Conservation (phyloP, 2,329 filamentous ascomycete species). For the Elsinoe australis region DNA sequence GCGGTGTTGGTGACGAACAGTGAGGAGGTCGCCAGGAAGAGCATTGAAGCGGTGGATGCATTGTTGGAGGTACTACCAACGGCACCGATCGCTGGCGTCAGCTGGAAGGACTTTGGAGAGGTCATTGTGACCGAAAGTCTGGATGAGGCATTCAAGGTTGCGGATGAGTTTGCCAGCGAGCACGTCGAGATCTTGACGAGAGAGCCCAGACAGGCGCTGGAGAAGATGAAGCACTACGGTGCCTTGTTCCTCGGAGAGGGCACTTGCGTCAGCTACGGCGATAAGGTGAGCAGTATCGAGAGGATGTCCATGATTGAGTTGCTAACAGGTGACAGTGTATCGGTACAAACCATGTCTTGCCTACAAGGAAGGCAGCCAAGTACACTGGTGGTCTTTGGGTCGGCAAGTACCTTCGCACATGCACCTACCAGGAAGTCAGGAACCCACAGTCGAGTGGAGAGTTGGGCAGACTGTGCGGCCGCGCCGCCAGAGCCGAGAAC, state of each 20-base stretch:
- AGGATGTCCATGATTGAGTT: neutral
- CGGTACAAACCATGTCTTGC: constrained; percentile 49
- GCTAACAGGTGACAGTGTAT: constrained; percentile 36
- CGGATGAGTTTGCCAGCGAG: constrained; percentile 44
- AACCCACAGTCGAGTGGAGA: constrained; percentile 39
- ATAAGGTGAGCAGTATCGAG: constrained; percentile 36
- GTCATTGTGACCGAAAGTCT: constrained; percentile 38
- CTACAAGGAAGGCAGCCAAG: constrained; percentile 41
- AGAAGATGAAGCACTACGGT: constrained; percentile 47
- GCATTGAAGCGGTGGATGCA: constrained; percentile 34
- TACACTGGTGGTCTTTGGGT: constrained; percentile 51
- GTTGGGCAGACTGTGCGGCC: constrained; percentile 43
- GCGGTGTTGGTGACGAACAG: constrained; percentile 46
- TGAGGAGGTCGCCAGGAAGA: constrained; percentile 34
- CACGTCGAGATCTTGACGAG: constrained; percentile 47
- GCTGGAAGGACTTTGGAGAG: constrained; percentile 43
- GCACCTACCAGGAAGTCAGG: constrained; percentile 48
- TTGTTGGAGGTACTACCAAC: constrained; percentile 39
- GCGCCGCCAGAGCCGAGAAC: constrained; percentile 44
- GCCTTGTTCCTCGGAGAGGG: constrained; percentile 46
- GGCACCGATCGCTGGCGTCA: constrained; percentile 36
- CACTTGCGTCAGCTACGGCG: constrained; percentile 48
- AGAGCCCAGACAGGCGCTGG: constrained; percentile 41
- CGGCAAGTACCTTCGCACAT: constrained; percentile 46
- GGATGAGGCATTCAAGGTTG: constrained; percentile 39